Evolutionary conservation across 2,329 filamentous ascomycete genomes (phyloP).

Genomic region (Fusarium falciforme): DNA sequence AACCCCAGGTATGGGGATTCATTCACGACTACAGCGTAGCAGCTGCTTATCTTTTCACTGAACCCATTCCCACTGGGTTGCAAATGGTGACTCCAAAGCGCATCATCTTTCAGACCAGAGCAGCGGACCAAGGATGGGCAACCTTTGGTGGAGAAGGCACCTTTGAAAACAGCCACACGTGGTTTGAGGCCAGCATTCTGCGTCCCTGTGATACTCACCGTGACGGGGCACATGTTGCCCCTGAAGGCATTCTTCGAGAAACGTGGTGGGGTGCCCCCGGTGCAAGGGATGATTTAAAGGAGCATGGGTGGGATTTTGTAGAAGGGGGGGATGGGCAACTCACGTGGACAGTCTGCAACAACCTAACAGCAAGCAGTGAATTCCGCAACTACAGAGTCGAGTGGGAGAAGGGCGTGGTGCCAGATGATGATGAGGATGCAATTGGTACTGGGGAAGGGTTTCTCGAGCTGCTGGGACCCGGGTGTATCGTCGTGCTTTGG

Average conservation of each 20-base stretch:
- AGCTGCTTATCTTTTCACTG: neutral
- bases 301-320: neutral
- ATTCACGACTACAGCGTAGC: neutral
- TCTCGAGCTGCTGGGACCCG: neutral
- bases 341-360: neutral
- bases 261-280: neutral
- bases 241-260: neutral
- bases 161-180: neutral
- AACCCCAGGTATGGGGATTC: neutral
- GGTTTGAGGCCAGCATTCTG: conserved; percentile 1
- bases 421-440: neutral
- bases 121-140: neutral
- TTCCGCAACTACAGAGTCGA: neutral
- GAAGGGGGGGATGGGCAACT: neutral
- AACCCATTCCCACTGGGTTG: neutral
- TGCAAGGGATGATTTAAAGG: neutral
- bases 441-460: neutral
- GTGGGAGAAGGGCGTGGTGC: neutral
- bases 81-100: neutral
- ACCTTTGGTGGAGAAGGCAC: neutral
- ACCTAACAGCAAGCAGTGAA: neutral
- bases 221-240: neutral
- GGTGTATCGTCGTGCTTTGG: neutral
- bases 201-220: neutral
- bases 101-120: neutral